Evolutionary conservation across 1,284 basidiomycete genomes (phyloP).

Genomic region (Cutaneotrichosporon cavernicola): DNA sequence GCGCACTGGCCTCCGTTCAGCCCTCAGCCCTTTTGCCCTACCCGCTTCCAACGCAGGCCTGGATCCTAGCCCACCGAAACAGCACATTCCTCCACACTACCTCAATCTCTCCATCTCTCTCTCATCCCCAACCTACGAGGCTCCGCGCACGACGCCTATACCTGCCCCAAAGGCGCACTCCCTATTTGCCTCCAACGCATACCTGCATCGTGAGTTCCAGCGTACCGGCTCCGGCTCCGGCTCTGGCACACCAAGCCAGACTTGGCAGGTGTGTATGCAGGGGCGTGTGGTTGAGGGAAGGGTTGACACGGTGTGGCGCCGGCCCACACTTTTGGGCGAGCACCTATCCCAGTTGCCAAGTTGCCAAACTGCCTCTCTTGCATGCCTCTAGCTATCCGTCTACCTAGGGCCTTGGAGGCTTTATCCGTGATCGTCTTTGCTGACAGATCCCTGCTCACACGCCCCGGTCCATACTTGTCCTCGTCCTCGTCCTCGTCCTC

Average conservation of each 20-base stretch:
- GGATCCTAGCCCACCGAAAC: neutral
- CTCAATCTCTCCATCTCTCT: neutral
- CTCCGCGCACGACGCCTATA: neutral
- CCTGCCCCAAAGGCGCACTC: neutral
- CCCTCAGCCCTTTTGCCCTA: neutral
- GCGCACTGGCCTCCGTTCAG: neutral
- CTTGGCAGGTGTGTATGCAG: neutral
- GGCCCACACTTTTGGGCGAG: neutral
- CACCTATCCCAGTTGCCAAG: neutral
- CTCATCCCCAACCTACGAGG: neutral
- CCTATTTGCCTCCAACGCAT: neutral
- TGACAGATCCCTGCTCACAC: constrained; percentile 4
- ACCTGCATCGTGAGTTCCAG: neutral
- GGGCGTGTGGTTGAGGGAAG: neutral
- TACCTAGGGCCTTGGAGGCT: neutral
- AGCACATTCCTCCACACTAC: neutral
- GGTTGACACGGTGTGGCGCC: neutral
- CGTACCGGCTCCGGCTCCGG: neutral
- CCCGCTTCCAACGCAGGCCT: neutral
- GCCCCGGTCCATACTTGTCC: neutral
- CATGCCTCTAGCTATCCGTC: neutral
- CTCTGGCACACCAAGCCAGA: neutral
- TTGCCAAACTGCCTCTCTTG: neutral
- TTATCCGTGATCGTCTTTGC: constrained; percentile 2
- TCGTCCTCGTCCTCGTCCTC: constrained; percentile 1